Percentiles rank a stretch among this genome's conserved stretches.
These are phyloP conservation scores for Bolboschoenus planiculmis DNA, from an alignment of 176 grass and related monocot species.

Conservation along the genomic window DNA sequence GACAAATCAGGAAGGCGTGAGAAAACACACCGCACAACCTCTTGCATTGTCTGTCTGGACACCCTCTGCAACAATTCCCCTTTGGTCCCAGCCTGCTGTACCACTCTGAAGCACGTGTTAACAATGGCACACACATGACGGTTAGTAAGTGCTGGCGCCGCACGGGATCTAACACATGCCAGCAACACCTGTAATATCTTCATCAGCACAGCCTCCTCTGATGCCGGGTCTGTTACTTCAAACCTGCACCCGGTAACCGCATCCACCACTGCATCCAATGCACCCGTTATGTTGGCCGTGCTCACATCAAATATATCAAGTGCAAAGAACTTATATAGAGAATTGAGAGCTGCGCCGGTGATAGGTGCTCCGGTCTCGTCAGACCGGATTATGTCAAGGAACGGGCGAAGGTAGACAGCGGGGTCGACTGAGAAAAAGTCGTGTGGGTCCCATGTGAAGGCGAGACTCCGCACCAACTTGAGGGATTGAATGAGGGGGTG, in stretches of 20 bases:
- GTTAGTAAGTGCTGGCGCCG: conserved; percentile 50
- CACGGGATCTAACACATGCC: conserved; percentile 57
- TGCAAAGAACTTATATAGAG: conserved; percentile 82
- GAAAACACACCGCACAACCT: conserved; percentile 78
- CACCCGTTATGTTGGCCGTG: conserved; percentile 30
- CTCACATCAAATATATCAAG: conserved; percentile 51
- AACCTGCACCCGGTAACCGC: conserved; percentile 83
- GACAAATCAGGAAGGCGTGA: conserved; percentile 43
- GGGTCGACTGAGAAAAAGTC: conserved; percentile 42
- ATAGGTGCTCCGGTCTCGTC: conserved; percentile 94
- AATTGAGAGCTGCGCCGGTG: conserved; percentile 78
- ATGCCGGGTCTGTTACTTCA: conserved; percentile 89
- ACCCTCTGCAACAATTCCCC: conserved; percentile 92
- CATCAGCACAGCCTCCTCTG: conserved; percentile 85
- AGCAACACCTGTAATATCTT: conserved; percentile 87
- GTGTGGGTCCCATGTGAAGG: conserved; percentile 42
- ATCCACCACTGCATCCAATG: conserved; percentile 73
- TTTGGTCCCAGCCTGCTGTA: conserved; percentile 97
- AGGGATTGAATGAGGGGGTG: conserved; percentile 69
- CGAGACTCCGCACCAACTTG: conserved; percentile 58
- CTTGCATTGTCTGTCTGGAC: conserved; percentile 96
- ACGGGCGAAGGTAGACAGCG: conserved; percentile 64
- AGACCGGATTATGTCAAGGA: conserved; percentile 85
- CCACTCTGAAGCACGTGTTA: conserved; percentile 91
- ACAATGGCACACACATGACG: conserved; percentile 83